Conservation (phyloP, 441 rosid genomes). For the Pelargonium cotyledonis region DNA sequence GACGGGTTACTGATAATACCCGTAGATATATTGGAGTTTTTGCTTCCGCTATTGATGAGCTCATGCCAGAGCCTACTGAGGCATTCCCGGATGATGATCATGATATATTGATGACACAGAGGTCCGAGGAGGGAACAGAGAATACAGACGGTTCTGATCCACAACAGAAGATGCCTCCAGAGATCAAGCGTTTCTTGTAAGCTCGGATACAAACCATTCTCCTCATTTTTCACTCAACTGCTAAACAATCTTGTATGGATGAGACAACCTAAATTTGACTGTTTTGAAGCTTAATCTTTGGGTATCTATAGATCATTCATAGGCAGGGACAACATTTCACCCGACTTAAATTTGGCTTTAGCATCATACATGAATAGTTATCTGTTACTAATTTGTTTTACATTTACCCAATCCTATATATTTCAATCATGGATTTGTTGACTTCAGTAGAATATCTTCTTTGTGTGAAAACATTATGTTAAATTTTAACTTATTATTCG, state of each 20-base stretch:
- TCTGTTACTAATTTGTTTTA: neutral
- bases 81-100: slow-evolving; percentile 88
- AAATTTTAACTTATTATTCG: neutral
- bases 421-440: neutral
- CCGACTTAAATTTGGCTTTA: neutral
- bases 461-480: neutral
- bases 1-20: slow-evolving; percentile 77
- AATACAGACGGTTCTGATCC: slow-evolving; percentile 61
- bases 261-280: neutral
- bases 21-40: slow-evolving; percentile 73
- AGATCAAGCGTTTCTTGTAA: slow-evolving; percentile 84
- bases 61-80: slow-evolving; percentile 86
- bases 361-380: neutral
- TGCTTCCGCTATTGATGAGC: slow-evolving; percentile 67
- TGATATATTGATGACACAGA: slow-evolving; percentile 87
- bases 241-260: neutral
- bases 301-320: neutral
- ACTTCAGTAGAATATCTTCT: neutral
- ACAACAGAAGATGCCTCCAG: slow-evolving; percentile 74
- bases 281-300: neutral
- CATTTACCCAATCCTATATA: neutral
- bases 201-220: slow-evolving; percentile 24
- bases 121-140: slow-evolving; percentile 63
- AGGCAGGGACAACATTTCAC: neutral
- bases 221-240: neutral